Base-by-base conservation (phyloP, 305 asterid genomes). In the Nicotiana rustica region DNA sequence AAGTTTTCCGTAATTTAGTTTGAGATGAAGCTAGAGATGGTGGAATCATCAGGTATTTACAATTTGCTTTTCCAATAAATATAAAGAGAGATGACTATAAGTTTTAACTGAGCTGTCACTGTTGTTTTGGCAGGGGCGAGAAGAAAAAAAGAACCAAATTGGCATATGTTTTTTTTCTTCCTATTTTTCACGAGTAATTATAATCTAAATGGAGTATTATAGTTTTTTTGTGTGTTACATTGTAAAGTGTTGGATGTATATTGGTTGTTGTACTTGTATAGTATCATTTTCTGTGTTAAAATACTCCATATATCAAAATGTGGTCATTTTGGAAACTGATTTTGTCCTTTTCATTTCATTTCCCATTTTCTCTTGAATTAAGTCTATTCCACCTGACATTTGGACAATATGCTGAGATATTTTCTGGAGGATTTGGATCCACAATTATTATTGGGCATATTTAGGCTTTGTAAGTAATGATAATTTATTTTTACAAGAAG, bases 391-490 rank as follows among this genome's bases (percentile, higher is more conserved):
- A 29, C 31, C 31, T 29, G 31, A 29, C 31, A 29, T 29, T 29
- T 29, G 31, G 31, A 29, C 31, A 29, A 29, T 29, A 29, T 29
- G 2, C 31, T 29, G 31, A 29, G 31, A 29, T 29, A 29, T 29
- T 35, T 44, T 44, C 38, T 29, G 2, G 31, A 29, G 31, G 31
- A 29, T 1, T 29, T 29, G 31, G 31, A 2, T 75, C 41, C 80
- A 29, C 29, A 3, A 52, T 29, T 52, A 29, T 14, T 52, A 1
- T 52, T 75, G 47, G 5, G 47, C 52, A 52, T 75, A 8, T 14
- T 29, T 75, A 52, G 21, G 79, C 25, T 71, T 19, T 71, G 7
- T 73, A 21, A 47, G 35, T 44, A 71, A 71, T 47, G 79, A 21
- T 47, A 3, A 73, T 73, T 60, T 73, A 14, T 57, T 13, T 21